Evolutionary conservation across 139 green algal species (phyloP).

Genomic region (Coelastrella sp.): DNA sequence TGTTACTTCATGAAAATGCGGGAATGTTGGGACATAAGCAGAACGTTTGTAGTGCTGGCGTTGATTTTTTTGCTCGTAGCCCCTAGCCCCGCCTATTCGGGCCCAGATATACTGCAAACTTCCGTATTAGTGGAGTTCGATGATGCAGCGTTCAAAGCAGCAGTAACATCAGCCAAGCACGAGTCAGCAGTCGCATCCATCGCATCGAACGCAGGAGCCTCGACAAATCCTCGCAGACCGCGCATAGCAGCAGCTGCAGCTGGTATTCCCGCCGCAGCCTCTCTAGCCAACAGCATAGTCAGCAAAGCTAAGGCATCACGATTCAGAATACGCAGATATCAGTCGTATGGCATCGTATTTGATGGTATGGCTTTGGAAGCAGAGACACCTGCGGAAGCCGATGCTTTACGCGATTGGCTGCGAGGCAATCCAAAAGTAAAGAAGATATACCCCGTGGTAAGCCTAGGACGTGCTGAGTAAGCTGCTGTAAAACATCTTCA

Average conservation of each 20-base stretch:
- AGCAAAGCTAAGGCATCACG: neutral
- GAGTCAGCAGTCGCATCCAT: neutral
- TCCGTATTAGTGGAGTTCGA: neutral
- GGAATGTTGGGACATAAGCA: neutral
- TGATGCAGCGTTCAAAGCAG: neutral
- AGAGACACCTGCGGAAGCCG: constrained; percentile 12
- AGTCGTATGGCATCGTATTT: constrained; percentile 31
- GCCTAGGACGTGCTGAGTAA: neutral
- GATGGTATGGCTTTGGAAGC: constrained; percentile 25
- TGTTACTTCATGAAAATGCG: too few relatives aligned
- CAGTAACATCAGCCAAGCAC: neutral
- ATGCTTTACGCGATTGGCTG: neutral
- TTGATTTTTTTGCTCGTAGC: neutral
- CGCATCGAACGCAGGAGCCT: neutral
- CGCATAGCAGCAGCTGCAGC: constrained; percentile 10
- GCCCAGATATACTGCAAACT: neutral
- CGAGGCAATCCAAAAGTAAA: neutral
- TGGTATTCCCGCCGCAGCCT: constrained; percentile 1
- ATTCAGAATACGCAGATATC: neutral
- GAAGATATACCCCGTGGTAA: constrained; percentile 24
- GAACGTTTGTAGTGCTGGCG: neutral
- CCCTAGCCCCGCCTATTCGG: neutral
- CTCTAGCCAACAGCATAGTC: neutral
- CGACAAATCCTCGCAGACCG: neutral
- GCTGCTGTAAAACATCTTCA: neutral